Evolutionary conservation across 192 early-diverging fungal species (phyloP).

Genomic region (Phycomyces blakesleeanus): DNA sequence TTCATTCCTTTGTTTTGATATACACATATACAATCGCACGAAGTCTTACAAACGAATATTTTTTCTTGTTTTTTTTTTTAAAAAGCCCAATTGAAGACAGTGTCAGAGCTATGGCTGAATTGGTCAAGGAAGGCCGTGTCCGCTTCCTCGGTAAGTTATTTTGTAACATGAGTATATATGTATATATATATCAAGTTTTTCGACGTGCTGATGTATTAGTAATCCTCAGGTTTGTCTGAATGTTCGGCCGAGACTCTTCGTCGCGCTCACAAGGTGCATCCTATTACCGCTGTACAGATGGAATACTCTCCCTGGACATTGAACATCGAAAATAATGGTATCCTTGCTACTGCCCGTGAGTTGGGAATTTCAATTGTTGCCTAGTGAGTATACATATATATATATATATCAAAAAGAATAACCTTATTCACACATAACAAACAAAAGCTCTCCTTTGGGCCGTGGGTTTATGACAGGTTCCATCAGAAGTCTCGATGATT

Average conservation of each 20-base stretch:
- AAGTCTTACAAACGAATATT: too few relatives aligned
- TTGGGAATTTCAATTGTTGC: conserved; percentile 61
- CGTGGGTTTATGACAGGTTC: too few relatives aligned
- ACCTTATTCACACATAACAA: too few relatives aligned
- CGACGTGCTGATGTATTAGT: too few relatives aligned
- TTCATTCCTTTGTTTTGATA: too few relatives aligned
- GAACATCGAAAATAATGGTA: conserved; percentile 54
- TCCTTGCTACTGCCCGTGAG: conserved; percentile 53
- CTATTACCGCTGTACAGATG: conserved; percentile 56
- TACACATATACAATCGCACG: too few relatives aligned
- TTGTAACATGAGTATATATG: too few relatives aligned
- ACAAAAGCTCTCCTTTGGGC: too few relatives aligned
- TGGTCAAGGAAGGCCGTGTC: conserved; percentile 42
- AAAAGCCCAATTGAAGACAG: conserved; percentile 37
- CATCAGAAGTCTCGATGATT: conserved; percentile 21
- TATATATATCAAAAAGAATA: neutral
- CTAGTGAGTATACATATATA: conserved; percentile 46
- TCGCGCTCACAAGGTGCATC: conserved; percentile 64
- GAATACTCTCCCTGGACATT: conserved; percentile 46
- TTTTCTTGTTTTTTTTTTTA: too few relatives aligned
- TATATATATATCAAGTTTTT: too few relatives aligned
- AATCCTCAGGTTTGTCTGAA: conserved; percentile 49
- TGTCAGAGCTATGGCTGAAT: conserved; percentile 32
- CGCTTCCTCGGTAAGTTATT: conserved; percentile 15
- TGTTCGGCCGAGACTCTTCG: conserved; percentile 56